Evolutionary conservation across 208 protist genomes (phyloP), one percentile per base, ranked within the genome.

Genomic region (Trypanosoma avium): DNA sequence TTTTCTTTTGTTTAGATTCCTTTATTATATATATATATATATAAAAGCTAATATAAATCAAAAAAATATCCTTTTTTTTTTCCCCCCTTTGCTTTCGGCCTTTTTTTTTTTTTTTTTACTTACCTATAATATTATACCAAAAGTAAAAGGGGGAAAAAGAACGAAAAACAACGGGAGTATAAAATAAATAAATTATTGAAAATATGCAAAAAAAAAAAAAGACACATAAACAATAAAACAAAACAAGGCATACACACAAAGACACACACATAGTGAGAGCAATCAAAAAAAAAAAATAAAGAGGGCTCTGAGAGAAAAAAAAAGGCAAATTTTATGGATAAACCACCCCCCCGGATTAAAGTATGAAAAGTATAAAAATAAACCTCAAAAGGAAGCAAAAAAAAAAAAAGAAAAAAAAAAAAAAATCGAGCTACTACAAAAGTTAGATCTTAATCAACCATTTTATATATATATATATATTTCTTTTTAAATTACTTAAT

Each of bases 41-140:
- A 48, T 38, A 6, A 10, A 38, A 27, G 43, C 46, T 17, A 15
- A 52, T 47, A 38, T 42, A 61, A 29, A 43, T 61, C 48, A 36
- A 32, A 58, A 27, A 13, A 22, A 10, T 56, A n/a, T 35, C 33
- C 10, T 55, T n/a, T 35, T 55, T 24, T 29, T 27, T 26, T 43
- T 29, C 22, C n/a, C n/a, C 24, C 45, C n/a, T 19, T 47, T 33
- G n/a, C 21, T 57, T 36, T 40, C 21, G 30, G 3, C 43, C 43
- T 58, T 58, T 13, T 47, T 46, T 47, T 40, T 56, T 24, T 56
- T 40, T 40, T 56, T 42, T 56, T 38, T n/a, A n/a, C n/a, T n/a
- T n/a, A n/a, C n/a, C n/a, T n/a, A n/a, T n/a, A n/a, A n/a, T n/a
- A n/a, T n/a, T n/a, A n/a, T n/a, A n/a, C n/a, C n/a, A 13, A 47